phyloP scores from a whole-genome alignment of 73 alveolate genomes.

The Symbiodinium pilosum region DNA sequence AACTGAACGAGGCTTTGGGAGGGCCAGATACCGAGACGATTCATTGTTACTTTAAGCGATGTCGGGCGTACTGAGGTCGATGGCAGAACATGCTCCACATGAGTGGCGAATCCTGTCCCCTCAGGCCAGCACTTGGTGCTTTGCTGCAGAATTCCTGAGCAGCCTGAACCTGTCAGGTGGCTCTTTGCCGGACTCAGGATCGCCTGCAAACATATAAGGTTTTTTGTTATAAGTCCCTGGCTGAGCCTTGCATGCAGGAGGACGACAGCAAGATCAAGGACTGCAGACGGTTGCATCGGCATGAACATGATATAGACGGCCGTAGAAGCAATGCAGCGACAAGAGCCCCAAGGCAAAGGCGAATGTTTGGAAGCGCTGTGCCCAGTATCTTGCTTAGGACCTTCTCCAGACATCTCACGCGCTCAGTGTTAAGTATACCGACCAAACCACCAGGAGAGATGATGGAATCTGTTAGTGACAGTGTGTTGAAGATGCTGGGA shows the following conservation, averaged over 20 bases:
- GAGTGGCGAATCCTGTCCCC: neutral
- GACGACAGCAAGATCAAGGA: slow-evolving; percentile 1
- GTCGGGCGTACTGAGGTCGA: neutral
- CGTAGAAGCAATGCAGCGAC: too few species aligned
- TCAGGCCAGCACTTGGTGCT: neutral
- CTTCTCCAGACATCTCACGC: too few species aligned
- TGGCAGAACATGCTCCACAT: neutral
- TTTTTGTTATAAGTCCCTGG: too few species aligned
- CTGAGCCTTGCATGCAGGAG: neutral
- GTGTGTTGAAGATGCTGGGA: neutral
- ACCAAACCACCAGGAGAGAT: too few species aligned
- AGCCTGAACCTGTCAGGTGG: neutral
- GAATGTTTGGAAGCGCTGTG: too few species aligned
- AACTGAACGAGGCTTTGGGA: neutral
- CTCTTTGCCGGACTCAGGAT: slow-evolving; percentile 4
- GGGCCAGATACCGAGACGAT: neutral
- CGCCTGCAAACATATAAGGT: neutral
- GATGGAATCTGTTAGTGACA: too few species aligned
- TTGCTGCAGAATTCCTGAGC: neutral
- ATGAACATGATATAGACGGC: neutral
- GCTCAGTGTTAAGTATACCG: too few species aligned
- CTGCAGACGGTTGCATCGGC: neutral
- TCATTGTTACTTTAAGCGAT: too few species aligned
- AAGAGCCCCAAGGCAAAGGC: too few species aligned
- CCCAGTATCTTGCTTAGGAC: too few species aligned